Evolutionary conservation across 2,329 filamentous ascomycete species (phyloP).

Genomic region (Pezicula carpinea): DNA sequence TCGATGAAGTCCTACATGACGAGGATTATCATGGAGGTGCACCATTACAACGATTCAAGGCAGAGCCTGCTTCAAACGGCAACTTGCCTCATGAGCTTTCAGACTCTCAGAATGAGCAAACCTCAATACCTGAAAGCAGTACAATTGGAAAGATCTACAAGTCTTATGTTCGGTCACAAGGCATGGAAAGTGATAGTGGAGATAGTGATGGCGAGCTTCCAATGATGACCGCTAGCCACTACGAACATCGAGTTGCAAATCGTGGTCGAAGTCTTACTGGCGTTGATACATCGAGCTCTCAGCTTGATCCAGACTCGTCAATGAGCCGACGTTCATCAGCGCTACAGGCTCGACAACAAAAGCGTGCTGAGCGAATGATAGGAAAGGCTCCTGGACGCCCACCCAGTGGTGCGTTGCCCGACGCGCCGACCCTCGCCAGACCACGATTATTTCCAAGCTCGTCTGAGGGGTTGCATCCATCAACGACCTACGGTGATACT

Average conservation of each 20-base stretch:
- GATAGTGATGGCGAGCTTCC: neutral
- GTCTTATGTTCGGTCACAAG: conserved; percentile 16
- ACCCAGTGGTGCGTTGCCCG: conserved; percentile 9
- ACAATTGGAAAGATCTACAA: conserved; percentile 25
- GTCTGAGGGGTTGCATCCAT: conserved; percentile 8
- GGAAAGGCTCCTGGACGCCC: conserved; percentile 5
- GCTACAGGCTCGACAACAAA: conserved; percentile 7
- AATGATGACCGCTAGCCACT: neutral
- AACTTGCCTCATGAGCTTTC: too few relatives aligned
- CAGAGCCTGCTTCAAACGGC: too few relatives aligned
- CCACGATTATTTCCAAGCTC: conserved; percentile 2
- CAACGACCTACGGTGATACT: conserved; percentile 17
- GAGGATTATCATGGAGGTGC: too few relatives aligned
- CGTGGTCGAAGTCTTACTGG: too few relatives aligned
- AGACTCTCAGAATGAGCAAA: neutral
- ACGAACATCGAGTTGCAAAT: too few relatives aligned
- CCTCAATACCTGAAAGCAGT: conserved; percentile 17
- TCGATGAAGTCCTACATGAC: too few relatives aligned
- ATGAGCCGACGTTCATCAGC: conserved; percentile 3
- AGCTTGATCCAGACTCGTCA: too few relatives aligned
- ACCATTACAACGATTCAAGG: too few relatives aligned
- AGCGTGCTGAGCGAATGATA: conserved; percentile 3
- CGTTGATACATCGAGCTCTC: too few relatives aligned
- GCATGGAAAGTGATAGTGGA: conserved; percentile 1
- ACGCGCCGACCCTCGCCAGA: conserved; percentile 1